phyloP scores from a whole-genome alignment of 2,329 filamentous ascomycete species.

The Aspergillus hortae region DNA sequence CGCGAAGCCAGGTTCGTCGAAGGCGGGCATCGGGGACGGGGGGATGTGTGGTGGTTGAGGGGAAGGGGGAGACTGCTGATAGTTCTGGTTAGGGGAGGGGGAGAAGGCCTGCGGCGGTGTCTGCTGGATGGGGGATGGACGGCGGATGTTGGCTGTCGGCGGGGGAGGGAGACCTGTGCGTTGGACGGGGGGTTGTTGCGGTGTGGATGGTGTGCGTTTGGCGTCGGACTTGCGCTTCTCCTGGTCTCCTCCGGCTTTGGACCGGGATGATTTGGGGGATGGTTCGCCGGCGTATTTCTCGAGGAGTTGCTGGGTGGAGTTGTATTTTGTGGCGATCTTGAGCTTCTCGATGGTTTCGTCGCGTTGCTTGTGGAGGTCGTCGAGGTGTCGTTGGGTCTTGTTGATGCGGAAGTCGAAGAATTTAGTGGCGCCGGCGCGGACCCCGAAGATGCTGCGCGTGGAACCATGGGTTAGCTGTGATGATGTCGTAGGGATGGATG shows the following conservation, averaged over 20 bases:
- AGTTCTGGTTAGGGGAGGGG: slow-evolving; percentile 22
- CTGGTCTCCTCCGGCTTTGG: slow-evolving; percentile 20
- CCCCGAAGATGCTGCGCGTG: slow-evolving; percentile 68
- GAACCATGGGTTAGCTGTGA: not conserved
- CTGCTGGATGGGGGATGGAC: slow-evolving; percentile 15
- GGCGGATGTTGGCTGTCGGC: slow-evolving; percentile 62
- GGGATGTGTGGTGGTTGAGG: slow-evolving; percentile 7
- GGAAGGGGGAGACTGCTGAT: slow-evolving; percentile 25
- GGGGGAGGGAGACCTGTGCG: slow-evolving; percentile 57
- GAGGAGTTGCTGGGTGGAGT: slow-evolving; percentile 86
- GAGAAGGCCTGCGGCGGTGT: not conserved
- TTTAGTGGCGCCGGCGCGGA: slow-evolving; percentile 62
- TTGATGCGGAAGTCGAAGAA: slow-evolving; percentile 82
- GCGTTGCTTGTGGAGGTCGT: slow-evolving; percentile 73
- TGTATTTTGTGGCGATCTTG: slow-evolving; percentile 92
- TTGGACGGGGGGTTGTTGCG: slow-evolving; percentile 30
- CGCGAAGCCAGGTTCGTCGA: slow-evolving; percentile 44
- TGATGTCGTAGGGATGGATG: not conserved
- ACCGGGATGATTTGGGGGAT: slow-evolving; percentile 42
- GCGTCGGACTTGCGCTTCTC: slow-evolving; percentile 19
- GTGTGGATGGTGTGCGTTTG: slow-evolving; percentile 15
- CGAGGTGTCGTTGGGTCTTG: slow-evolving; percentile 64
- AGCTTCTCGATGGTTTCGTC: slow-evolving; percentile 87
- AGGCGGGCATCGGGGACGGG: slow-evolving; percentile 12
- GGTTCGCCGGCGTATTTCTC: slow-evolving; percentile 80